Conservation (phyloP, 176 grass and related monocot species). For the Carex kokanica region DNA sequence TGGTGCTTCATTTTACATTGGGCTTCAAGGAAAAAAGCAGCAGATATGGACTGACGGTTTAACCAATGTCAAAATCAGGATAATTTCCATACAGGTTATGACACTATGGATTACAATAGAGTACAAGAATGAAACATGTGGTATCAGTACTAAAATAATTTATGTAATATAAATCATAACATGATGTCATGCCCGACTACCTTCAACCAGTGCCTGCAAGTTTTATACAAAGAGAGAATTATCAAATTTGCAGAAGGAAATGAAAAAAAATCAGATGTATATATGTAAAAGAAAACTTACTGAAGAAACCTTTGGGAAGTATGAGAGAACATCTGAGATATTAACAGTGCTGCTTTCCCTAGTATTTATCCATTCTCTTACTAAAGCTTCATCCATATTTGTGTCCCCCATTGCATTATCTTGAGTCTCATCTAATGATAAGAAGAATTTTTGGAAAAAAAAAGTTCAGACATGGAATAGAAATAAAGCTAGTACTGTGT, state of each 20-base stretch:
- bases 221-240: slow-evolving; percentile 15
- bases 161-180: neutral
- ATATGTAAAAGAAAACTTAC: slow-evolving; percentile 33
- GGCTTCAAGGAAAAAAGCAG: neutral
- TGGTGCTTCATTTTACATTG: neutral
- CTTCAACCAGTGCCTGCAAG: slow-evolving; percentile 84
- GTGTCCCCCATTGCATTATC: slow-evolving; percentile 42
- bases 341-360: slow-evolving; percentile 41
- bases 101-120: neutral
- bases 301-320: slow-evolving; percentile 73
- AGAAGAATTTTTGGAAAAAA: neutral
- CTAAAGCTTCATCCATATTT: slow-evolving; percentile 62
- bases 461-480: neutral
- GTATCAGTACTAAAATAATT: neutral
- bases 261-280: neutral
- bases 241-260: slow-evolving; percentile 26
- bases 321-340: slow-evolving; percentile 67
- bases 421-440: slow-evolving; percentile 81
- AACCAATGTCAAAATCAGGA: neutral
- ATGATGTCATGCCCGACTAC: slow-evolving; percentile 38
- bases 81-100: neutral
- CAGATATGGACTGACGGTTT: neutral
- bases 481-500: neutral
- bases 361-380: slow-evolving; percentile 76
- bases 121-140: neutral